Percentiles rank a stretch among this genome's conserved stretches.
phyloP scores from a whole-genome alignment of 1,284 basidiomycete genomes.

The Naganishia albida region DNA sequence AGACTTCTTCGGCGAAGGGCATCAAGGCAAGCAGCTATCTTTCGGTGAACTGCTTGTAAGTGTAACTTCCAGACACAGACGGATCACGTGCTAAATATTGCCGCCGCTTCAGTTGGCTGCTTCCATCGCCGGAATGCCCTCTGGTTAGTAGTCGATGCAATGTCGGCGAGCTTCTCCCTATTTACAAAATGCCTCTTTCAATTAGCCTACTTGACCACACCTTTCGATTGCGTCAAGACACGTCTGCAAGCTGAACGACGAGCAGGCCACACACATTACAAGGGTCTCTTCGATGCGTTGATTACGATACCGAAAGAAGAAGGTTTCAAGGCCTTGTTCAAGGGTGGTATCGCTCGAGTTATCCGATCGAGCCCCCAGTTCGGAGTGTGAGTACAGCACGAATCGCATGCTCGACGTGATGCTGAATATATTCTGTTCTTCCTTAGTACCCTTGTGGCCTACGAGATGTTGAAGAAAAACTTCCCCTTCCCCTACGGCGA shows the following conservation, averaged over 20 bases:
- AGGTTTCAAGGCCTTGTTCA: constrained; percentile 73
- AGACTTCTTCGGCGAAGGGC: constrained; percentile 94
- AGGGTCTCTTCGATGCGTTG: constrained; percentile 86
- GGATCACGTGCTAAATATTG: background rate
- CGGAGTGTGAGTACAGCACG: constrained; percentile 26
- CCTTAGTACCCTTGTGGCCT: constrained; percentile 86
- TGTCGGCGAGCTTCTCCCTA: too few relatives aligned
- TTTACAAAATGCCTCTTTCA: constrained; percentile 6
- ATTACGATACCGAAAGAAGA: constrained; percentile 74
- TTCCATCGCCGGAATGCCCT: constrained; percentile 79
- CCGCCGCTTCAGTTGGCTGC: constrained; percentile 39
- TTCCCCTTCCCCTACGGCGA: constrained; percentile 66
- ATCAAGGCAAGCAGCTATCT: constrained; percentile 86
- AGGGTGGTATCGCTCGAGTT: constrained; percentile 89
- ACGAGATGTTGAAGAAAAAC: constrained; percentile 74
- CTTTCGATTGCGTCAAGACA: constrained; percentile 89
- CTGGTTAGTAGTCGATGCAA: constrained; percentile 14
- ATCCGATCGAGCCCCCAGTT: constrained; percentile 63
- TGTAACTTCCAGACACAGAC: background rate
- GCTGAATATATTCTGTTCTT: constrained; percentile 41
- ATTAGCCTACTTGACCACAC: constrained; percentile 41
- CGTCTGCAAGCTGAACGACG: constrained; percentile 93
- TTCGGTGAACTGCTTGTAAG: constrained; percentile 82
- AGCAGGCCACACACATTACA: constrained; percentile 89
- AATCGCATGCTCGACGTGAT: constrained; percentile 1